Percentiles rank a stretch among this genome's conserved stretches.
Conservation (phyloP, 2,329 filamentous ascomycete genomes). For the Pyrenophora seminiperda region DNA sequence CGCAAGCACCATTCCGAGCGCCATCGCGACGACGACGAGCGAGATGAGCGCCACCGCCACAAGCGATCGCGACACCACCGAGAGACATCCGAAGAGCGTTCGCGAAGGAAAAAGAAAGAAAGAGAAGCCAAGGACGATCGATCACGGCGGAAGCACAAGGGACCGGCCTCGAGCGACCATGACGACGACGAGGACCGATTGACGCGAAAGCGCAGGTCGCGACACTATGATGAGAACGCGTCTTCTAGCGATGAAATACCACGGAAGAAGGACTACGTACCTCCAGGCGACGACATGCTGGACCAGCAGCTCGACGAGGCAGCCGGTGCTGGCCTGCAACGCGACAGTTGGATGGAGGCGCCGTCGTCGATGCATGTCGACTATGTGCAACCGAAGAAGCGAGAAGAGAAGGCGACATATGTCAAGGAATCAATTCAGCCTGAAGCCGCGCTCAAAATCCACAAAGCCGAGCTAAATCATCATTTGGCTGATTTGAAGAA, state of each 20-base stretch:
- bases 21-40: constrained; percentile 57
- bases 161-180: constrained; percentile 42
- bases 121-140: constrained; percentile 46
- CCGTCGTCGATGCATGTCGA: constrained; percentile 83
- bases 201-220: constrained; percentile 41
- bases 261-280: constrained; percentile 53
- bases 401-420: constrained; percentile 51
- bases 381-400: constrained; percentile 71
- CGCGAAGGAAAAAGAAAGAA: constrained; percentile 53
- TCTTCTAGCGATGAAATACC: constrained; percentile 39
- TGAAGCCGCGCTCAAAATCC: constrained; percentile 72
- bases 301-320: constrained; percentile 50
- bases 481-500: constrained; percentile 64
- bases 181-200: constrained; percentile 44
- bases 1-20: constrained; percentile 51
- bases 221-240: constrained; percentile 40
- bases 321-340: constrained; percentile 55
- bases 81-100: constrained; percentile 46
- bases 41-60: constrained; percentile 58
- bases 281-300: constrained; percentile 51
- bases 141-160: constrained; percentile 41
- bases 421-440: constrained; percentile 56
- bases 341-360: constrained; percentile 95
- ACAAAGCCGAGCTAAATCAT: constrained; percentile 80
- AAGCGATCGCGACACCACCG: constrained; percentile 67